Evolutionary conservation across 1,284 basidiomycete genomes (phyloP).

Genomic region (Ustilago xerochloae): DNA sequence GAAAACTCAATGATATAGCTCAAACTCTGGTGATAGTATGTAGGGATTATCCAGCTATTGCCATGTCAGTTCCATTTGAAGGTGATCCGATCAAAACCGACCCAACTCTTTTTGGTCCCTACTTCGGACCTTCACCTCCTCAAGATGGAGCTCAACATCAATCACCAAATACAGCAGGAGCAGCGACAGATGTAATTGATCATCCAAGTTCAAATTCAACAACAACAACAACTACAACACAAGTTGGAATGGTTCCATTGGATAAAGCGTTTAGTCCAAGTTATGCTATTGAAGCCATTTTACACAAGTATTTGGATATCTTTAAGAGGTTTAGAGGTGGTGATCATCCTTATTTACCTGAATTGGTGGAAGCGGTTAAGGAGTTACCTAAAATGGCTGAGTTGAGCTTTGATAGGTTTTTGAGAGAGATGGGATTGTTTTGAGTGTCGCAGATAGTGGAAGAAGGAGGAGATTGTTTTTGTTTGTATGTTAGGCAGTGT

Average conservation of each 20-base stretch:
- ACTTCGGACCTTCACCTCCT: conserved; percentile 37
- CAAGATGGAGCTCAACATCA: conserved; percentile 2
- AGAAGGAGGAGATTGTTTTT: neutral
- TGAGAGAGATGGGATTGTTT: conserved; percentile 40
- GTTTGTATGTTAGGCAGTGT: too few species aligned
- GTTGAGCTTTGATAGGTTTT: conserved; percentile 37
- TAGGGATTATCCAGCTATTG: conserved; percentile 47
- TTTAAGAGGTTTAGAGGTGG: conserved; percentile 52
- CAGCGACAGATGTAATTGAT: neutral
- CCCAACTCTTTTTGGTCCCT: conserved; percentile 37
- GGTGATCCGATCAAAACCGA: conserved; percentile 47
- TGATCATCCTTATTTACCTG: conserved; percentile 52
- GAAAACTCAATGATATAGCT: conserved; percentile 60
- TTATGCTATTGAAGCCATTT: conserved; percentile 51
- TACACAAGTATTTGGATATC: conserved; percentile 55
- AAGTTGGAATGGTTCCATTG: conserved; percentile 11
- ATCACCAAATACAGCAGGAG: conserved; percentile 1
- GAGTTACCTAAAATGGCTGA: conserved; percentile 53
- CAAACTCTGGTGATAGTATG: conserved; percentile 56
- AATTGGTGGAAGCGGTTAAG: conserved; percentile 51
- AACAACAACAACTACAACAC: conserved; percentile 4
- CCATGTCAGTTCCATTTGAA: conserved; percentile 47
- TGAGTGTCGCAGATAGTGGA: neutral
- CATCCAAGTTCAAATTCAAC: conserved; percentile 12
- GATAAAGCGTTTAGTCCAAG: conserved; percentile 41